Evolutionary conservation across 176 grass and related monocot genomes (phyloP).

Genomic region (Otatea glauca): DNA sequence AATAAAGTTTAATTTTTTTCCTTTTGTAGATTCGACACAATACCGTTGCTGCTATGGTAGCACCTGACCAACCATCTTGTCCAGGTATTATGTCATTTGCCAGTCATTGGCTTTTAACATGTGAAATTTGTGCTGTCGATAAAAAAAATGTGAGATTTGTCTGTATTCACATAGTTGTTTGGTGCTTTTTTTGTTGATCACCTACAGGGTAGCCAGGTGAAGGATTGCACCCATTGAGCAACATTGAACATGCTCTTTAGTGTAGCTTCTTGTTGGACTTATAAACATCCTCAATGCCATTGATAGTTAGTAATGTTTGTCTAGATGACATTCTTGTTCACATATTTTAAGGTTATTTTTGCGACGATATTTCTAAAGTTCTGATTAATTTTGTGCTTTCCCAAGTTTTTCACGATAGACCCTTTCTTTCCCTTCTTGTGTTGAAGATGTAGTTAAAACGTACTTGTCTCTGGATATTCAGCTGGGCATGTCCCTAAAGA

Average conservation of each 20-base stretch:
- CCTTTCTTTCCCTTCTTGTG: neutral
- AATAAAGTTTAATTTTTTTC: neutral
- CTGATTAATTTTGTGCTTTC: too few species aligned
- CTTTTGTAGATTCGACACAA: neutral
- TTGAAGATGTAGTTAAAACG: neutral
- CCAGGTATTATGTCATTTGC: slow-evolving; percentile 3
- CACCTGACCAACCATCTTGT: neutral
- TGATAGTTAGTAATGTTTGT: too few species aligned
- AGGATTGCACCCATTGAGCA: neutral
- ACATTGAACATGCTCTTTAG: neutral
- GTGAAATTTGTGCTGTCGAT: neutral
- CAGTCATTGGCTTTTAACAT: neutral
- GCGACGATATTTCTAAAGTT: too few species aligned
- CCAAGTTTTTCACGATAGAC: too few species aligned
- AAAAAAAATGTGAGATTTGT: neutral
- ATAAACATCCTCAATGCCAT: neutral
- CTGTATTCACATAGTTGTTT: neutral
- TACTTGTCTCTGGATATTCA: neutral
- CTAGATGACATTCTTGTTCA: neutral
- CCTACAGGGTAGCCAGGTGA: neutral
- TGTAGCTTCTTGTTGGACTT: neutral
- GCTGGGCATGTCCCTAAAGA: neutral
- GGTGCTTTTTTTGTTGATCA: neutral
- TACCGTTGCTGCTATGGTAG: neutral
- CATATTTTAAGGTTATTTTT: too few species aligned